Base-by-base conservation (phyloP, 116 monocot genomes). In the Posidonia oceanica region DNA sequence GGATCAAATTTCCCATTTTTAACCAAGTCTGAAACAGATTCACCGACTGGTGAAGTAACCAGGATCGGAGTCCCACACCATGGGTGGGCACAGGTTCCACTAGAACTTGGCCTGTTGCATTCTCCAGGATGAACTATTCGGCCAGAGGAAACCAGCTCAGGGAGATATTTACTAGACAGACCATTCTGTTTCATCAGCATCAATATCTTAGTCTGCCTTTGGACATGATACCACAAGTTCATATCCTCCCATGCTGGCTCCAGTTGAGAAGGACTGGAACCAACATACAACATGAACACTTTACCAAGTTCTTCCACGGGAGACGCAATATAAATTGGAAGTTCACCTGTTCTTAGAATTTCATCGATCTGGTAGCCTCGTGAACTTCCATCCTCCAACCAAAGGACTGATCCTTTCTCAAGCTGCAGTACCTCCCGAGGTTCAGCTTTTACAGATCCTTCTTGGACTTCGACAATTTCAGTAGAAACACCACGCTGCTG, bases 181-280 rank as follows among this genome's bases (percentile, higher is more conserved):
- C 93, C 88, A 68, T 78, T 85, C 77, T 98, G 86, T 64, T 86
- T 90, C 90, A 93, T 93, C 62, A 82, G 52, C 65, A 65, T 81
- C 69, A 93, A 67, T 70, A 97, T 80, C 73, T 93, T 98, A 7
- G 83, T 84, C 77, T 93, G 93, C 77, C 98, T 90, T 67, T 98
- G 98, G 36, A 98, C 98, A 55, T 98, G 98, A 69, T 98, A 98
- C 98, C 98, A 98, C 37, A 82, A 71, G 57, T 87, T 86, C 84
- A 98, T 93, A 71, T 98, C 93, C 66, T 90, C 90, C 85, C 87
- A 88, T 70, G 90, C 84, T 10, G 90, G 81, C 68, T 94, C 94
- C 80, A 98, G 69, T 63, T 86, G 85, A 57, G 89, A 79, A 76
- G 87, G 87, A 60, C 77, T 76, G 0, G 87, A 85, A n/a, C 98